Evolutionary conservation across 2,329 filamentous ascomycete species (phyloP), one percentile per base, ranked within the genome.

Genomic region (Aspergillus neotritici): DNA sequence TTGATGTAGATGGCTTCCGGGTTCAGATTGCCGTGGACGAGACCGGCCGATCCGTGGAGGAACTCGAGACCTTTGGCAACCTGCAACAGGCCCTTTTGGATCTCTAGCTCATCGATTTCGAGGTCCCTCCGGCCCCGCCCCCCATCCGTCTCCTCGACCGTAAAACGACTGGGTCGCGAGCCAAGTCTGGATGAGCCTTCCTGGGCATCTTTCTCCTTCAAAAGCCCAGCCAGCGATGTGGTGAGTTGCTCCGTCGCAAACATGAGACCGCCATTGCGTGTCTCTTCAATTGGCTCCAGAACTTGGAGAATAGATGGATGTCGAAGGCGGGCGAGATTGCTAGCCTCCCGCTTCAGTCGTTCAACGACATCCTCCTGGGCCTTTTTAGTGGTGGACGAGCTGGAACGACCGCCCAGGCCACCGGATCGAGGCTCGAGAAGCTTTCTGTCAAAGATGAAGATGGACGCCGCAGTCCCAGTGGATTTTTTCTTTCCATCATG

Each of bases 401-500:
- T 77, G 14, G 81, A 82, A 33, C 78, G 68, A 38, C 73, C 72
- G 13, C 78, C 76, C 35, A 88, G 69, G 5, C 80, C 78, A 37
- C 74, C 77, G 12, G 78, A 76, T 46, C 83, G 77, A 8, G 80
- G 72, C 45, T 96, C 90, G 42, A 98, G 73, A 1, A 81, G 80
- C 69, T 94, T 95, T 63, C 82, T 84, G 53, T 98, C 93, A 64
- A 97, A 96, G 53, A 97, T 83, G 60, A 97, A 98, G 54, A 97
- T 83, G 12, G 90, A 96, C 43, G 84, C 93, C 6, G 83, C 68
- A 65, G 93, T 94, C 53, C 87, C 87, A 0, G 89, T 95, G 25
- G 86, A 88, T 70, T 96, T 97, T 72, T 94, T 94, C 74, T 94
- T 97, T 46, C 87, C 90, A 71, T 96, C 90, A 76, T 91, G 91